Conservation (phyloP, 805 yeast genomes). For the Sugiyamaella mastotermitis region DNA sequence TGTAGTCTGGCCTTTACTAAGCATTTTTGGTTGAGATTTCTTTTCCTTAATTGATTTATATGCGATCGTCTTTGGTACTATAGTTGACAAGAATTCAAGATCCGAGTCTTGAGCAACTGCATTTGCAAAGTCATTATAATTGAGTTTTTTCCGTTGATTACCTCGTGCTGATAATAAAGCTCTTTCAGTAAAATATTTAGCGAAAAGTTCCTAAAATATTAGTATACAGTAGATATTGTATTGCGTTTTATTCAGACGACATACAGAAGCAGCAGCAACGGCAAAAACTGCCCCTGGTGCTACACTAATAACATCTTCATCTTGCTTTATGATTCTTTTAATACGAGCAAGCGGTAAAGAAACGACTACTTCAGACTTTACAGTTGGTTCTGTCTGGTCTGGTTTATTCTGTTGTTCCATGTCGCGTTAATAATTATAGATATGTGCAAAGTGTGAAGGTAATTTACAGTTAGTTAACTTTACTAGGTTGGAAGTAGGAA, state of each 20-base stretch:
- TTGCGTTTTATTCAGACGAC: slow-evolving; percentile 2
- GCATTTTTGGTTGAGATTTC: neutral
- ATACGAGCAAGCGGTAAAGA: slow-evolving; percentile 59
- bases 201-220: slow-evolving; percentile 46
- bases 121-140: slow-evolving; percentile 61
- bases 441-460: too few relatives aligned
- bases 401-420: too few relatives aligned
- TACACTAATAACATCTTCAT: slow-evolving; percentile 63
- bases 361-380: too few relatives aligned
- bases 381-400: too few relatives aligned
- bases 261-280: slow-evolving; percentile 60
- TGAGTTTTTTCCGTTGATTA: slow-evolving; percentile 62
- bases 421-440: too few relatives aligned
- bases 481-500: too few relatives aligned
- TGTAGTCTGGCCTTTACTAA: neutral
- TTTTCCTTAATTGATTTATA: slow-evolving; percentile 13
- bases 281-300: slow-evolving; percentile 69
- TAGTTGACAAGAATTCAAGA: slow-evolving; percentile 51
- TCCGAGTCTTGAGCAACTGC: slow-evolving; percentile 57
- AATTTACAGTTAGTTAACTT: too few relatives aligned
- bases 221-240: neutral
- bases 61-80: slow-evolving; percentile 47
- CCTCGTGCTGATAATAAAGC: slow-evolving; percentile 60
- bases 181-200: slow-evolving; percentile 64
- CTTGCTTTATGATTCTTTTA: slow-evolving; percentile 66